Percentiles rank a stretch among this genome's conserved stretches.
Conservation (phyloP, 192 early-diverging fungal genomes). For the Funneliformis mosseae region DNA sequence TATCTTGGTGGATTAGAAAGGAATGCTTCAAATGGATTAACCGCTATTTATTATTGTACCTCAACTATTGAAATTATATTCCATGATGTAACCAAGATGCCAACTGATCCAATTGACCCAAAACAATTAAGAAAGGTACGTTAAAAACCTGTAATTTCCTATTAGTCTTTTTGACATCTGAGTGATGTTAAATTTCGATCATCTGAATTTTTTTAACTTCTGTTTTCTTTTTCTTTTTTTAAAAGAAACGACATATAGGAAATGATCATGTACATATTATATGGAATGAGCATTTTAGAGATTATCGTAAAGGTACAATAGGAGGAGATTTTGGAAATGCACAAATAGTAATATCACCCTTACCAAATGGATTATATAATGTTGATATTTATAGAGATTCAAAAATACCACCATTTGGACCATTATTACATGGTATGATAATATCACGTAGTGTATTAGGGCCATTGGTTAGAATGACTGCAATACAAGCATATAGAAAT, state of each 20-base stretch:
- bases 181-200: slow-evolving; percentile 6
- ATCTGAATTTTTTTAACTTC: background rate
- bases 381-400: slow-evolving; percentile 50
- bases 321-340: slow-evolving; percentile 98
- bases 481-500: slow-evolving; percentile 71
- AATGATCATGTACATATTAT: slow-evolving; percentile 99
- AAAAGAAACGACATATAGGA: slow-evolving; percentile 95
- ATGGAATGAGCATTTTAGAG: slow-evolving; percentile 93
- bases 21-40: slow-evolving; percentile 73
- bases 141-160: background rate
- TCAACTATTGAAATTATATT: slow-evolving; percentile 88
- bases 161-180: too few species aligned
- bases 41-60: slow-evolving; percentile 82
- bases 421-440: slow-evolving; percentile 78
- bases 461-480: slow-evolving; percentile 77
- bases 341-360: slow-evolving; percentile 86
- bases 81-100: slow-evolving; percentile 90
- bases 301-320: slow-evolving; percentile 87
- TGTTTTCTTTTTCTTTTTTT: background rate
- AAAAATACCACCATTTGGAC: slow-evolving; percentile 83
- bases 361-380: slow-evolving; percentile 65
- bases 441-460: slow-evolving; percentile 75
- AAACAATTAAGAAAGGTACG: slow-evolving; percentile 92
- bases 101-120: slow-evolving; percentile 73
- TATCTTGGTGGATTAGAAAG: slow-evolving; percentile 87